Base-by-base conservation (phyloP, 148 eudicot species). In the Fagopyrum tataricum region DNA sequence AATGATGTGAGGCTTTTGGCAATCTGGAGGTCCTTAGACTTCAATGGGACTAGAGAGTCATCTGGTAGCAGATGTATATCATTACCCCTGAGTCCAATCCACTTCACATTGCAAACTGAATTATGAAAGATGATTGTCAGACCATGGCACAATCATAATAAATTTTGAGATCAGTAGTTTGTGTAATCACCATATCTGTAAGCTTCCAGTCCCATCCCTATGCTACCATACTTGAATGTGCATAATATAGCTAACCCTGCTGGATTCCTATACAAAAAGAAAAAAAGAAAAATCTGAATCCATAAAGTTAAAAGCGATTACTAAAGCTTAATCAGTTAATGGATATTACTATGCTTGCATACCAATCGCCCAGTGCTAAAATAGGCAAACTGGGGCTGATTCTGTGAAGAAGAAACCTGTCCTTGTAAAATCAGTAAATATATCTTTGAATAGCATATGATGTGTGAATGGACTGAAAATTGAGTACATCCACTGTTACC, bases 351-450 rank as follows among this genome's bases (percentile, higher is more conserved):
- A 20, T 68, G 51, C 14, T 40, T 3, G 67, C 74, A 12, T 90
- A 96, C 99, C 99, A 96, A 84, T 96, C 99, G 68, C 90, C 92
- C 71, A 96, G 81, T n/a, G 92, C 96, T 26, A 88, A 77, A 76
- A 96, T 81, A 15, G 92, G 92, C 78, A 96, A 79, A 68, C 82
- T 85, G 8, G 99, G 97, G 78, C 92, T 87, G 62, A 96, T 72
- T 66, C 87, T 93, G 72, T 92, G 97, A 56, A 96, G 97, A 40
- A 96, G 87, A 84, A 90, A 86, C 88, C 97, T 96, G 90, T 76
- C 56, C 5, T 13, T 31, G 24, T n/a, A 31, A 17, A n/a, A 21
- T 18, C 70, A 24, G 23, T 44, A n/a, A 62, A 31, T 2, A 62
- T 24, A n/a, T n/a, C 68, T 1, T 37, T 59, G 17, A 23, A 59